Base-by-base conservation (phyloP, 352 stramenopile genomes). In the Pythium phragmiticola region DNA sequence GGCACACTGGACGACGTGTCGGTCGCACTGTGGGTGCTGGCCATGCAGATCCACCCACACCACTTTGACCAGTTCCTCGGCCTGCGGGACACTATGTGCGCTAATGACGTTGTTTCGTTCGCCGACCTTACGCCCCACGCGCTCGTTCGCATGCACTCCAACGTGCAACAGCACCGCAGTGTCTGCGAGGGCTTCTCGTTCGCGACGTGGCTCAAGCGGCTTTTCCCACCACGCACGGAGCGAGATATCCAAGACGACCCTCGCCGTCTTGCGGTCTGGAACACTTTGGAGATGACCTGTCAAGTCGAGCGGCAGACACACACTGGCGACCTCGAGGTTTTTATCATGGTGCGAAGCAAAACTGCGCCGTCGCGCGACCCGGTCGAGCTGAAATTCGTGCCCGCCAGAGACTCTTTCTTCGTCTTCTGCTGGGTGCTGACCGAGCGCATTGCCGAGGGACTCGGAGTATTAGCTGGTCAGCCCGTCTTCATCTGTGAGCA, bases 1-100 rank as follows among this genome's bases (percentile, higher is more conserved):
- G 70, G 56, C 2, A 67, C 60, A 0, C 62, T 89, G 17, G 82
- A 91, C 50, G 82, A 89, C 60, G 78, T 88, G 42, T 85, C 76
- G 1, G 57, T 89, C 17, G 73, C 75, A 19, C 55, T 84, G 14
- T 90, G 80, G 82, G 43, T 89, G 53, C 56, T 84, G 4, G 69
- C 60, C 4, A 70, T 84, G 5, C 71, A 87, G 49, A 77, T 89
- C 0, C 72, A 75, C 16, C 60, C 75, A 0, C 34, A 72, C 19
- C 76, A 89, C 49, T 26, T 82, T 0, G 28, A 63, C 16, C 41
- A 61, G 6, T 84, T 91, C 43, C 42, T 63, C 23, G 84, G 87
- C n/a, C 45, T 88, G 4, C 73, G 66, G 7, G 63, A 78, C 7
- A 33, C 43, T 0, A 8, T 55, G 13, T 92, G 82, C 60, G 42